These are phyloP conservation scores for Thalassiosira hispida DNA, from an alignment of 352 stramenopile species.

Conservation along the genomic window DNA sequence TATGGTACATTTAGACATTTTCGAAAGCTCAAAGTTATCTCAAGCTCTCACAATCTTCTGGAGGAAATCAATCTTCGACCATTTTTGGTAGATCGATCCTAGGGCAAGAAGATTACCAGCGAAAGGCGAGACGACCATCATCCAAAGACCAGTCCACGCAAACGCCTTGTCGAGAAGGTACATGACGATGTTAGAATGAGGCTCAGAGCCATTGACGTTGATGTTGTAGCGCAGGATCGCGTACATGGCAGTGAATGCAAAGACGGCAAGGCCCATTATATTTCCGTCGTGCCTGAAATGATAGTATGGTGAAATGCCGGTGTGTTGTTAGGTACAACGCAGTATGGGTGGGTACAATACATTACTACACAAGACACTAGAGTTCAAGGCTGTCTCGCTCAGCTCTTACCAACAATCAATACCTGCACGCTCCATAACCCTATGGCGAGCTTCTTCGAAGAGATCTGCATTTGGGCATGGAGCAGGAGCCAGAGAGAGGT, in stretches of 20 bases:
- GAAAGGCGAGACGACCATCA: slow-evolving; percentile 14
- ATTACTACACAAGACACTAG: no score
- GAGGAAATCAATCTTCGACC: not conserved
- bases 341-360: no score
- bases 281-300: slow-evolving; percentile 2
- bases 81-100: not conserved
- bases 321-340: not conserved
- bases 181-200: slow-evolving; percentile 10
- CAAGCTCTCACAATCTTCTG: no score
- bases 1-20: no score
- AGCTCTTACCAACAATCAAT: slow-evolving; percentile 15
- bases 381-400: no score
- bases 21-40: no score
- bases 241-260: slow-evolving; percentile 8
- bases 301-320: not conserved
- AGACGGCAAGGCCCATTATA: slow-evolving; percentile 1
- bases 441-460: slow-evolving; percentile 4
- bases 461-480: slow-evolving; percentile 8
- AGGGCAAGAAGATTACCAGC: slow-evolving; percentile 5
- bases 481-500: slow-evolving; percentile 1
- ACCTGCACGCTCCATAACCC: slow-evolving; percentile 1
- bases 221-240: slow-evolving; percentile 5
- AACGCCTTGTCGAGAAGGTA: slow-evolving; percentile 5
- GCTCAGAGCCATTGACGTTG: slow-evolving; percentile 1
- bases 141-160: slow-evolving; percentile 13